Evolutionary conservation across 331 rosid species (phyloP).

Genomic region (Spiraea crenata): DNA sequence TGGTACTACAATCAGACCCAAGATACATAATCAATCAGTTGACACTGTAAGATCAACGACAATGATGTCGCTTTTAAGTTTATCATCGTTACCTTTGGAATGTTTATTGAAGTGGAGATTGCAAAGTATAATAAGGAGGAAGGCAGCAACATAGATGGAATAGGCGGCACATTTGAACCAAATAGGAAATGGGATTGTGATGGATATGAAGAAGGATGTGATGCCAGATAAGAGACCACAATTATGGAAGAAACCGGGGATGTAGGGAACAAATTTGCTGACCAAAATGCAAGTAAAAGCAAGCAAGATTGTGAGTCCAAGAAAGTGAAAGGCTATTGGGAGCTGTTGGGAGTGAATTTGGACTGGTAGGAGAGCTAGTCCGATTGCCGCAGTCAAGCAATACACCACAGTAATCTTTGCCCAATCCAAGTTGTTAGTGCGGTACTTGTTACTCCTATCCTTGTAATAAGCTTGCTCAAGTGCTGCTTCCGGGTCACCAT

Average conservation of each 20-base stretch:
- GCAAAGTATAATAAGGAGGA: neutral
- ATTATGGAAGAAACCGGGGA: neutral
- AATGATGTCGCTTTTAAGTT: neutral
- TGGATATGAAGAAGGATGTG: slow-evolving; percentile 4
- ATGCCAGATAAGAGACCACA: slow-evolving; percentile 3
- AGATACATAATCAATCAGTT: no score
- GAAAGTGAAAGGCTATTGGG: no score
- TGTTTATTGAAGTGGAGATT: slow-evolving; percentile 1
- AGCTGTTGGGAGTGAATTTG: no score
- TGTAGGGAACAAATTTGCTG: neutral
- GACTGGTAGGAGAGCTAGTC: no score
- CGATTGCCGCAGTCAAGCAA: no score
- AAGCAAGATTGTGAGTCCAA: neutral
- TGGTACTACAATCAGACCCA: no score
- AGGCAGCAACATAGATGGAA: neutral
- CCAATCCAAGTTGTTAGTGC: no score
- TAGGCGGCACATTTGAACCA: neutral
- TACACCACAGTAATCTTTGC: no score
- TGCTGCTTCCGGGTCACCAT: no score
- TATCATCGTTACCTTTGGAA: neutral
- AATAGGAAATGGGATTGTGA: neutral
- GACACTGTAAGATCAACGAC: no score
- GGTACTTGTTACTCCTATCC: no score
- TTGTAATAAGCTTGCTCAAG: no score
- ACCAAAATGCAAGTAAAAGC: slow-evolving; percentile 3